phyloP scores from a whole-genome alignment of 2,329 filamentous ascomycete species.

The Nigrograna mackinnonii region DNA sequence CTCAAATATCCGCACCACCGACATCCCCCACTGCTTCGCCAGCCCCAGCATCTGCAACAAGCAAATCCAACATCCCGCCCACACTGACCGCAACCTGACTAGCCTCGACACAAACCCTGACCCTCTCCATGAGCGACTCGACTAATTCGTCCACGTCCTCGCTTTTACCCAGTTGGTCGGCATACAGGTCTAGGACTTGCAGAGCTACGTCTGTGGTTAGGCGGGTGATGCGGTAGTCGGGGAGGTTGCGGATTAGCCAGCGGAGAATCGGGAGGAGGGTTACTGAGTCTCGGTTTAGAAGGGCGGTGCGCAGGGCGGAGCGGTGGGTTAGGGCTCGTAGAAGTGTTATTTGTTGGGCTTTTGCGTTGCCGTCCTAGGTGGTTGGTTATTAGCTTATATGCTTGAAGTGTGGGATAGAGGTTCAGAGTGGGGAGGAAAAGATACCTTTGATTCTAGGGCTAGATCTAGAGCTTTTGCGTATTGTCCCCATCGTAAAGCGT shows the following conservation, averaged over 20 bases:
- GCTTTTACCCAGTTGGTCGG: conserved; percentile 75
- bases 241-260: conserved; percentile 81
- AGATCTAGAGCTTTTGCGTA: conserved; percentile 80
- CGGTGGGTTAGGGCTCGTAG: conserved; percentile 86
- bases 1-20: conserved; percentile 11
- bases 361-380: conserved; percentile 27
- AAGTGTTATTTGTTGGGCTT: conserved; percentile 66
- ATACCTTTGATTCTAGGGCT: conserved; percentile 60
- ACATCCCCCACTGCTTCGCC: conserved; percentile 13
- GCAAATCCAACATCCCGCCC: conserved; percentile 84
- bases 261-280: conserved; percentile 79
- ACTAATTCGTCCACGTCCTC: conserved; percentile 73
- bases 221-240: conserved; percentile 78
- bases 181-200: conserved; percentile 84
- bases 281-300: conserved; percentile 79
- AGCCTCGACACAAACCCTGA: conserved; percentile 77
- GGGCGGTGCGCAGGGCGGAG: conserved; percentile 78
- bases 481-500: conserved; percentile 74
- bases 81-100: conserved; percentile 83
- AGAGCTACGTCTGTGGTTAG: conserved; percentile 83
- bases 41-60: conserved; percentile 71
- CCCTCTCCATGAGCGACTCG: conserved; percentile 68
- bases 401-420: neutral
- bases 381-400: conserved; percentile 7
- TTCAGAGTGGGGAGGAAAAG: neutral